These are phyloP conservation scores for Brassica incana DNA, from an alignment of 345 rosid genomes.

Conservation along the genomic window DNA sequence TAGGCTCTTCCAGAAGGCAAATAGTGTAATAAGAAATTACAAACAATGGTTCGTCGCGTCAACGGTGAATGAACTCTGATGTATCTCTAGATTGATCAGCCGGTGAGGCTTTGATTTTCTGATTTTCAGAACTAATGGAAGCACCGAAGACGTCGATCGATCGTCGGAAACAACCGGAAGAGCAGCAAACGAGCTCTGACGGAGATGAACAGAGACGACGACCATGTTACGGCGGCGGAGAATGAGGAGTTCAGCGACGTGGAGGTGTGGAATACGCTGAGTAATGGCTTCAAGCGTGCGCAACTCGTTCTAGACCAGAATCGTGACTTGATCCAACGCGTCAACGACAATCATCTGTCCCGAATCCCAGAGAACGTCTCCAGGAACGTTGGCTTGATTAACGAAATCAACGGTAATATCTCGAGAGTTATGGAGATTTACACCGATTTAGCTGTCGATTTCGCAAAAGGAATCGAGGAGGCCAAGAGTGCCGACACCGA, in stretches of 20 bases:
- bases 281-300: conserved; percentile 48
- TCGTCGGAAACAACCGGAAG: conserved; percentile 20
- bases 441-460: conserved; percentile 53
- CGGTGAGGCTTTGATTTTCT: neutral
- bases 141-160: conserved; percentile 13
- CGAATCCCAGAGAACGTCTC: conserved; percentile 55
- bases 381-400: conserved; percentile 62
- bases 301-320: conserved; percentile 65
- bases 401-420: conserved; percentile 65
- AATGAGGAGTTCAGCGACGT: conserved; percentile 44
- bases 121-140: conserved; percentile 11
- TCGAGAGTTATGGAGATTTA: conserved; percentile 57
- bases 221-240: conserved; percentile 9
- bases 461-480: conserved; percentile 39
- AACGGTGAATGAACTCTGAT: neutral
- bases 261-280: conserved; percentile 53
- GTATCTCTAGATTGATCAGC: conserved; percentile 3
- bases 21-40: neutral
- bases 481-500: conserved; percentile 11
- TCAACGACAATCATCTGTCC: conserved; percentile 70
- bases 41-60: neutral
- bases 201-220: conserved; percentile 10
- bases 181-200: conserved; percentile 18
- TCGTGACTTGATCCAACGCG: conserved; percentile 60
- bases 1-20: conserved; percentile 10